Base-by-base conservation (phyloP, 306 rosid genomes). In the Rosa multiflora region DNA sequence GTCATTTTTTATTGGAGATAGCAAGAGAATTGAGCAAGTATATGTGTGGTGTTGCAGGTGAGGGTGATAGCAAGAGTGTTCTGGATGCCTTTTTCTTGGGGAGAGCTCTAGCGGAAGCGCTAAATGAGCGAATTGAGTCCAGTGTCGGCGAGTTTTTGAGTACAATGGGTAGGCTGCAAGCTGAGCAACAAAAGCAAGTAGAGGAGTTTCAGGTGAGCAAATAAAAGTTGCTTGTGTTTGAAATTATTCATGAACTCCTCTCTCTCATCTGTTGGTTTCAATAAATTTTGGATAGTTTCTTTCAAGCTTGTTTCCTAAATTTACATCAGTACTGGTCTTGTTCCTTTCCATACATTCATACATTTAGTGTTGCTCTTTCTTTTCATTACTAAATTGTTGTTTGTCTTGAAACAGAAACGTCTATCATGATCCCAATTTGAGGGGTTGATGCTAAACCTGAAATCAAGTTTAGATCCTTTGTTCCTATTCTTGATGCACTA, bases 41-140 rank as follows among this genome's bases (percentile, higher is more conserved):
- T 8, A 1, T 67, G 10, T 78, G 80, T 78, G 69, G 72, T 82
- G 56, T 71, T 79, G 86, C 82, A 93, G 99, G 91, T 59, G 97
- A 93, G 74, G 78, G 84, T 70, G 94, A 88, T 72, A 91, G 87
- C 85, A 88, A 82, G 86, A 89, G 89, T 77, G 88, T 95, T 81
- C 83, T 93, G 56, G 97, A 95, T 86, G 96, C 99, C 2, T 95
- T 95, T 86, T 95, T 95, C 94, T 81, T 95, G 85, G 99, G 99
- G 56, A 95, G 93, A 78, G 99, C 99, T 83, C 64, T 95, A 6
- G 99, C 96, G 14, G 99, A 95, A 84, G 94, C 96, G 61, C 51
- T 95, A 70, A 93, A 91, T 43, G 98, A 95, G 84, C 94, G 99
- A 15, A 77, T 95, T 29, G 99, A 95, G 84, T 95, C 99, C 14